Base-by-base conservation (phyloP, 805 yeast genomes). In the Myxozyma sirexii region DNA sequence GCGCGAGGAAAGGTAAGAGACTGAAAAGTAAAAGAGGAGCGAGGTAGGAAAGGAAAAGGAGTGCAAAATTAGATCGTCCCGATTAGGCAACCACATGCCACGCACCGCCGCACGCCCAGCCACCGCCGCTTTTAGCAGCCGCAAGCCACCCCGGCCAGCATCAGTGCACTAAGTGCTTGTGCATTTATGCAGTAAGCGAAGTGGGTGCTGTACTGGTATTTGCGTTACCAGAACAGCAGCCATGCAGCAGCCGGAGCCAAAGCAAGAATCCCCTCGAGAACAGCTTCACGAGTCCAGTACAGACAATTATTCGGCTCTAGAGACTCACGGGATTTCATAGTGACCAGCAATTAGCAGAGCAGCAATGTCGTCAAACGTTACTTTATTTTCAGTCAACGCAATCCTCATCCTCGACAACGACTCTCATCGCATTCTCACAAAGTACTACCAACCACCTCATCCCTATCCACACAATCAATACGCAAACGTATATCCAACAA, bases 321-420 rank as follows among this genome's bases (percentile, higher is more conserved):
- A n/a, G n/a, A n/a, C n/a, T n/a, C n/a, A n/a, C n/a, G n/a, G n/a
- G n/a, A n/a, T n/a, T n/a, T n/a, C n/a, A n/a, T n/a, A n/a, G n/a
- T n/a, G n/a, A n/a, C n/a, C n/a, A n/a, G n/a, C n/a, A n/a, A n/a
- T n/a, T n/a, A n/a, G n/a, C n/a, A n/a, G n/a, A n/a, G 33, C 21
- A n/a, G 42, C 8, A 38, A 44, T 44, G 52, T 17, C 50, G 13
- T 56, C 67, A 26, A 65, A 68, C 54, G 57, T 68, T 48, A 59
- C 68, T n/a, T 80, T 94, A 60, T 92, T 93, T 77, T 80, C 97
- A 6, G 85, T 93, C 53, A 81, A 87, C 41, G 94, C 97, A 3
- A 79, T 88, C 45, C 75, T 93, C 67, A 82, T 94, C 66, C 82
- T 94, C 66, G 97, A 92, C 73, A 82, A 79, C 68, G 87, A 86